Base-by-base conservation (phyloP, 148 eudicot genomes). In the Rhododendron vialii region DNA sequence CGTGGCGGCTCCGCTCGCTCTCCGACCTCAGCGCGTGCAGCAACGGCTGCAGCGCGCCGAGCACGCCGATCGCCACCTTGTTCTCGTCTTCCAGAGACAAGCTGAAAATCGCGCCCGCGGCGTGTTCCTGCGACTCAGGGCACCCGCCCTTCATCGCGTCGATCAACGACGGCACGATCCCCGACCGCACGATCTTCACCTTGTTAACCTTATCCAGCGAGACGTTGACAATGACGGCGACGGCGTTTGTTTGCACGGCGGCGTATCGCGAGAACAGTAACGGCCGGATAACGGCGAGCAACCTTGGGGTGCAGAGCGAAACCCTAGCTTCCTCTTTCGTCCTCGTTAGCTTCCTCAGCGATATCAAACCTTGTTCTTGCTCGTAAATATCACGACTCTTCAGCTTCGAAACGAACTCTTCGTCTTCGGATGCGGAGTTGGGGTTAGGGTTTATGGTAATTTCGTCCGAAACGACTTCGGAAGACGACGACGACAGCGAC, bases 31-130 rank as follows among this genome's bases (percentile, higher is more conserved):
- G 86, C 63, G 94, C 87, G 85, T 94, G 94, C 77, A 96, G 26
- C 86, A 96, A 81, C 33, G 99, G 98, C 87, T 91, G 94, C 57
- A 96, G 45, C 50, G 94, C 99, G 20, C 99, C 99, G 30, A 96
- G 80, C 0, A 96, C 98, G 0, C 99, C 99, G 20, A 96, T 92
- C 6, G 98, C 98, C 0, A 92, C 95, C 79, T 93, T 93, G 92
- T 96, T 96, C 71, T 89, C 93, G 84, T 96, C 94, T 30, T 95
- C 95, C n/a, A 95, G 77, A 0, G 99, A 93, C 24, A 96, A 85
- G 53, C 97, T 94, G 86, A 96, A 96, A 0, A 96, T 69, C 2
- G 93, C 98, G 0, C 99, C 99, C 10, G 98, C 96, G 0, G 98
- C 99, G 80, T 96, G 96, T 18, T 96, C 98, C 83, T 91, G 95